phyloP scores from a whole-genome alignment of 306 rosid genomes.

The Vigna angularis region DNA sequence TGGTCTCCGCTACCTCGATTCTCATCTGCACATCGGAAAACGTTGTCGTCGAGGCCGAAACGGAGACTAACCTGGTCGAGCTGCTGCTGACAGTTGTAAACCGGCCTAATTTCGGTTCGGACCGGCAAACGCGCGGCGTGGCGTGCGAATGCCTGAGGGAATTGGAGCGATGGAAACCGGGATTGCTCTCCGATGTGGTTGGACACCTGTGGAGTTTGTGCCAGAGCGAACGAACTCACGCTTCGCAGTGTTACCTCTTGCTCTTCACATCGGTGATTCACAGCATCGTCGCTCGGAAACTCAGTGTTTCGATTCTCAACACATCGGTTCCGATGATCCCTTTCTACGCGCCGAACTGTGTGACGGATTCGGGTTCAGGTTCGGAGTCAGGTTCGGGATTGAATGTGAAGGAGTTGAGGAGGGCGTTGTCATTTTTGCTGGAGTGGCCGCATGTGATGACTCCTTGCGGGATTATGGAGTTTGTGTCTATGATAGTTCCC shows the following conservation, averaged over 20 bases:
- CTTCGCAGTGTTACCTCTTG: constrained; percentile 77
- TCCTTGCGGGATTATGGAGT: constrained; percentile 88
- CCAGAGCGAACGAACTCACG: constrained; percentile 94
- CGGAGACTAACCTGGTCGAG: constrained; percentile 66
- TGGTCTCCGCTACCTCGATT: constrained; percentile 82
- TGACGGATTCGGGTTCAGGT: constrained; percentile 25
- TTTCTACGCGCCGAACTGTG: constrained; percentile 63
- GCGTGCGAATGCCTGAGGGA: constrained; percentile 95
- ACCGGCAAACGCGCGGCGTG: constrained; percentile 66
- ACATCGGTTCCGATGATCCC: constrained; percentile 74
- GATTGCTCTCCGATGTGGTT: constrained; percentile 77
- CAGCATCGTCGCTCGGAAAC: constrained; percentile 59
- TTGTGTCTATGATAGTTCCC: constrained; percentile 71
- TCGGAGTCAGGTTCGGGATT: constrained; percentile 44
- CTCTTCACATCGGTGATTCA: constrained; percentile 70
- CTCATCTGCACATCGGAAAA: constrained; percentile 57
- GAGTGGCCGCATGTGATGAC: constrained; percentile 92
- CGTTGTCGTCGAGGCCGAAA: constrained; percentile 18
- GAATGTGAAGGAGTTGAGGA: constrained; percentile 82
- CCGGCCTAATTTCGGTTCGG: constrained; percentile 63
- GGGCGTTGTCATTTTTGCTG: constrained; percentile 82
- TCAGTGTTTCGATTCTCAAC: constrained; percentile 67
- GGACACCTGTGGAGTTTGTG: constrained; percentile 90
- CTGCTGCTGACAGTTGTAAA: constrained; percentile 67
- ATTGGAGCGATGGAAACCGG: constrained; percentile 72